Conservation (phyloP, 352 stramenopile genomes). For the Pythium aquatile region DNA sequence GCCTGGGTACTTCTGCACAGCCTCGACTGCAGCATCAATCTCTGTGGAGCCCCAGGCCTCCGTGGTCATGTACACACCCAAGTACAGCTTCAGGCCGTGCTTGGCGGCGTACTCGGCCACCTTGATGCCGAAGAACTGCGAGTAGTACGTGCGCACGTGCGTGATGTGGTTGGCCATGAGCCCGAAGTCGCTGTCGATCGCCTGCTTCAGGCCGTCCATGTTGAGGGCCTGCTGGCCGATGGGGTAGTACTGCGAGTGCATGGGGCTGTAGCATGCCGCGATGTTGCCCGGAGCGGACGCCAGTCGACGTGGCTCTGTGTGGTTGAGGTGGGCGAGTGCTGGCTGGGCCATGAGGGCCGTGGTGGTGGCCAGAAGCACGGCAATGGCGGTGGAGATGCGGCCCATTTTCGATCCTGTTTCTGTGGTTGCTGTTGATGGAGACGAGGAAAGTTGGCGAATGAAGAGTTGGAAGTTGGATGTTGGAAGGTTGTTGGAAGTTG, state of each 20-base stretch:
- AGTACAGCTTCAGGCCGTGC: conserved; percentile 29
- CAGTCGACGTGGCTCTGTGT: conserved; percentile 7
- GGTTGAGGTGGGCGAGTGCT: conserved; percentile 4
- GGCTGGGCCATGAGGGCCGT: conserved; percentile 1
- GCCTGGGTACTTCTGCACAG: conserved; percentile 20
- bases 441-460: conserved; percentile 16
- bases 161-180: conserved; percentile 30
- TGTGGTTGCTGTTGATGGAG: background rate
- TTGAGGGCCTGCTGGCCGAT: conserved; percentile 9
- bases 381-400: conserved; percentile 5
- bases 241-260: conserved; percentile 25
- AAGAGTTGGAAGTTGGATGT: conserved; percentile 5
- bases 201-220: conserved; percentile 14
- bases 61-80: conserved; percentile 34
- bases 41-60: conserved; percentile 26
- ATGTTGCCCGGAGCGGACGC: conserved; percentile 23
- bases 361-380: conserved; percentile 6
- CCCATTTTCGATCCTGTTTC: conserved; percentile 9
- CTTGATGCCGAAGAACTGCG: conserved; percentile 29
- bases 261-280: conserved; percentile 28
- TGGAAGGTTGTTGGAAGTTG: conserved; percentile 3
- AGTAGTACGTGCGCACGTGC: conserved; percentile 35
- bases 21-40: conserved; percentile 25
- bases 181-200: conserved; percentile 32
- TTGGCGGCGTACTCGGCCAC: conserved; percentile 24